Percentiles rank a stretch among this genome's conserved stretches.
Conservation (phyloP, 1,284 basidiomycete genomes). For the Mycena sp. region DNA sequence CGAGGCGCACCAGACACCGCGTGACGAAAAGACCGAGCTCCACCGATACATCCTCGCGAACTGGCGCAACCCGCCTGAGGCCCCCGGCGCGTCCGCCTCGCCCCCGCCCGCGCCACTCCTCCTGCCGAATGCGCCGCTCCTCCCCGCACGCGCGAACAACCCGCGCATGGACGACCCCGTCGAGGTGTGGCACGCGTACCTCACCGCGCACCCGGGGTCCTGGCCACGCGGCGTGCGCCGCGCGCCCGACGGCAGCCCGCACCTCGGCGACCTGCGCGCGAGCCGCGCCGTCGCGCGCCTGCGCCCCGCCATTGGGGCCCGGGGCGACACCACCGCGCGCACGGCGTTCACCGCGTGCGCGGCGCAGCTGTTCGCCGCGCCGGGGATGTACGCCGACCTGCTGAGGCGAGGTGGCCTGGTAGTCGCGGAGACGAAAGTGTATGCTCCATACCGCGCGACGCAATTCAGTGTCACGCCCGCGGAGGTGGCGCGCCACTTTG, state of each 20-base stretch:
- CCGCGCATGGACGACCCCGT: slow-evolving; percentile 54
- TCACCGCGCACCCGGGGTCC: slow-evolving; percentile 49
- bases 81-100: neutral
- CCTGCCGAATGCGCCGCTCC: slow-evolving; percentile 15
- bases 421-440: slow-evolving; percentile 30
- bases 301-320: slow-evolving; percentile 45
- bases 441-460: slow-evolving; percentile 28
- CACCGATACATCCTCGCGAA: slow-evolving; percentile 49
- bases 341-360: slow-evolving; percentile 48
- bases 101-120: slow-evolving; percentile 11
- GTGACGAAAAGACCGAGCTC: slow-evolving; percentile 46
- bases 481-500: slow-evolving; percentile 49
- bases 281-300: slow-evolving; percentile 54
- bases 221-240: slow-evolving; percentile 57
- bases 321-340: slow-evolving; percentile 40
- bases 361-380: slow-evolving; percentile 47
- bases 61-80: slow-evolving; percentile 41
- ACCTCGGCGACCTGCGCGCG: slow-evolving; percentile 52
- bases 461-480: slow-evolving; percentile 28
- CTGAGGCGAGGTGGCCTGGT: slow-evolving; percentile 30
- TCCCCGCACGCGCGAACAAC: slow-evolving; percentile 42
- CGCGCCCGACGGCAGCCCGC: slow-evolving; percentile 46
- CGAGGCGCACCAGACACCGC: slow-evolving; percentile 47
- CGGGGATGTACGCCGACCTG: slow-evolving; percentile 38
- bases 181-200: slow-evolving; percentile 54